These are phyloP conservation scores for Alternaria tenuissima DNA, from an alignment of 2,329 filamentous ascomycete genomes.

Conservation along the genomic window DNA sequence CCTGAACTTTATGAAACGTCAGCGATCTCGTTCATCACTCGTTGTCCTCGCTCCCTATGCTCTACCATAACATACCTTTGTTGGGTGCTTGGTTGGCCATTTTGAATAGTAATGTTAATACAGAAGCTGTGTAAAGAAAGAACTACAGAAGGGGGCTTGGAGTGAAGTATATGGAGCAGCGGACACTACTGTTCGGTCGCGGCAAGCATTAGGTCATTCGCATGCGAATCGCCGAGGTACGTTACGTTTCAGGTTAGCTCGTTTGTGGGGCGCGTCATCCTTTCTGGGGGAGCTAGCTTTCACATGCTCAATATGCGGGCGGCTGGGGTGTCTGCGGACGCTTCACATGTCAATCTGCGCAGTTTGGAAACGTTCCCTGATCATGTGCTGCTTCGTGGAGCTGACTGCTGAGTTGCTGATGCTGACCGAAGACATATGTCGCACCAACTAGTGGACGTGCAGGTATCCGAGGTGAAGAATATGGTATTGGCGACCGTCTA, in stretches of 20 bases:
- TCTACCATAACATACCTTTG: slow-evolving; percentile 24
- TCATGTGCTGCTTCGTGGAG: slow-evolving; percentile 11
- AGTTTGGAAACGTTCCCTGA: not conserved
- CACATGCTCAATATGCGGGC: slow-evolving; percentile 27
- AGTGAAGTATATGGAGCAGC: slow-evolving; percentile 2
- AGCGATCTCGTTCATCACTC: slow-evolving; percentile 12
- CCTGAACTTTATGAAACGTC: slow-evolving; percentile 56
- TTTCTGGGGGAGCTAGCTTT: slow-evolving; percentile 21
- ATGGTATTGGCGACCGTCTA: not conserved
- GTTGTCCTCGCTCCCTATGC: not conserved
- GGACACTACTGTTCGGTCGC: slow-evolving; percentile 3
- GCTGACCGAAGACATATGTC: not conserved
- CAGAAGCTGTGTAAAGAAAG: slow-evolving; percentile 7
- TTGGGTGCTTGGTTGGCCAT: slow-evolving; percentile 51
- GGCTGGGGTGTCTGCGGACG: not conserved
- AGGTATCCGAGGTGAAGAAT: not conserved
- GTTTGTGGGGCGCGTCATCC: slow-evolving; percentile 27
- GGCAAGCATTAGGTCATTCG: slow-evolving; percentile 23
- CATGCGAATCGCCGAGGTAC: slow-evolving; percentile 25
- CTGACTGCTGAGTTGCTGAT: slow-evolving; percentile 3
- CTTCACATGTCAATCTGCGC: slow-evolving; percentile 16
- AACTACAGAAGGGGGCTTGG: slow-evolving; percentile 4
- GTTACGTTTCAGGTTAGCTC: slow-evolving; percentile 18
- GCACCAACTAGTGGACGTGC: not conserved
- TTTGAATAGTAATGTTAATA: slow-evolving; percentile 17